These are phyloP conservation scores for Gonium pectorale DNA, from an alignment of 139 green algal genomes.

Conservation along the genomic window DNA sequence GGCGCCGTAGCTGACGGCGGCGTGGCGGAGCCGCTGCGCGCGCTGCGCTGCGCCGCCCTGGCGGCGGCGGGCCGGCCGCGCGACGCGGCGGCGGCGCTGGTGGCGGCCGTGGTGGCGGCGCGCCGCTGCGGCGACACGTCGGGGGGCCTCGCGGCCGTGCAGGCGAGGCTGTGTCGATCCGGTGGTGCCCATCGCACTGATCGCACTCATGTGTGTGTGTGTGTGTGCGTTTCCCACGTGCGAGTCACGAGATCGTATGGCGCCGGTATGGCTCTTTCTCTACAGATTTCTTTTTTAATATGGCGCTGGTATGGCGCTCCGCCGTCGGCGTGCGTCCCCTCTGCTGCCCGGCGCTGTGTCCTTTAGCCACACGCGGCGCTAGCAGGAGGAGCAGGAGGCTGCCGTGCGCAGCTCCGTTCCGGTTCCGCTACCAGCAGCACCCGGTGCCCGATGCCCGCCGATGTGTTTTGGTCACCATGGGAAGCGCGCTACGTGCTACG, in stretches of 20 bases:
- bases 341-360: no score
- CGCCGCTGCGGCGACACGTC: slow-evolving; percentile 11
- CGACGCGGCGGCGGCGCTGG: slow-evolving; percentile 38
- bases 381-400: no score
- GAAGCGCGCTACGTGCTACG: background rate
- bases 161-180: slow-evolving; percentile 1
- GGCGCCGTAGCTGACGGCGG: no score
- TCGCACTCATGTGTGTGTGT: background rate
- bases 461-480: no score
- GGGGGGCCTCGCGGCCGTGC: slow-evolving; percentile 24
- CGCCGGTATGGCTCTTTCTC: background rate
- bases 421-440: no score
- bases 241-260: background rate
- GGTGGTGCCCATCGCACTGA: no score
- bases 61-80: slow-evolving; percentile 18
- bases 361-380: no score
- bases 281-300: background rate
- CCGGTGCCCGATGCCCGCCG: no score
- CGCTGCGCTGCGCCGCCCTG: slow-evolving; percentile 61
- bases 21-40: slow-evolving; percentile 65
- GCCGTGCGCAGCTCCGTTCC: no score
- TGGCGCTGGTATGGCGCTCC: background rate
- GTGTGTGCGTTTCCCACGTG: background rate
- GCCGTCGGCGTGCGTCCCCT: no score
- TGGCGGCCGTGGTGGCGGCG: slow-evolving; percentile 19